phyloP scores from a whole-genome alignment of 2,329 filamentous ascomycete species.

The Clarireedia homoeocarpa region DNA sequence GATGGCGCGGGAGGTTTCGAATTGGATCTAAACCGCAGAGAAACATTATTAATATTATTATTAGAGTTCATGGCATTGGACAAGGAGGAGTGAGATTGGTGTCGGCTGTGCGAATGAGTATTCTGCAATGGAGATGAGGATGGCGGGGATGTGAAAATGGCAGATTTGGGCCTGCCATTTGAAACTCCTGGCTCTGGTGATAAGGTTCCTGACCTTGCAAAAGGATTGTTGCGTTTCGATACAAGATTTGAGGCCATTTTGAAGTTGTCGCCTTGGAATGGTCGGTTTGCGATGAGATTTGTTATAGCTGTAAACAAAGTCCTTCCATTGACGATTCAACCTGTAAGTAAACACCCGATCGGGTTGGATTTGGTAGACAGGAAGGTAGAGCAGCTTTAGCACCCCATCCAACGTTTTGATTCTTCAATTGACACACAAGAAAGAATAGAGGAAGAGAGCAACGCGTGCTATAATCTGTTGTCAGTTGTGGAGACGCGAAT shows the following conservation, averaged over 20 bases:
- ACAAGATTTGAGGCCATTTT: slow-evolving; percentile 52
- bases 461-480: not conserved
- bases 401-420: no score
- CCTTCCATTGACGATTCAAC: not conserved
- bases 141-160: slow-evolving; percentile 45
- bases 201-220: slow-evolving; percentile 60
- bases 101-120: slow-evolving; percentile 52
- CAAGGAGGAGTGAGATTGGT: slow-evolving; percentile 54
- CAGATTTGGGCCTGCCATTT: slow-evolving; percentile 63
- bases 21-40: slow-evolving; percentile 42
- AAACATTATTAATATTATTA: slow-evolving; percentile 16
- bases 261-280: slow-evolving; percentile 16
- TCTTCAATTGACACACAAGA: not conserved
- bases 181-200: slow-evolving; percentile 49
- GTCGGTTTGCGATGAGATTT: slow-evolving; percentile 1
- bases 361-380: not conserved
- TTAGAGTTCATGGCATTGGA: slow-evolving; percentile 31
- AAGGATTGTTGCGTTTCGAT: slow-evolving; percentile 74
- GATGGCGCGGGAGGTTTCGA: slow-evolving; percentile 58
- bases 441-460: not conserved
- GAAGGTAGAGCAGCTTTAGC: not conserved
- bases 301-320: slow-evolving; percentile 8
- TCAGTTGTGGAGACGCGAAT: slow-evolving; percentile 3
- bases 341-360: no score
- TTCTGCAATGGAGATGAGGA: slow-evolving; percentile 30